Evolutionary conservation across 1,284 basidiomycete species (phyloP), one percentile per base, ranked within the genome.

Genomic region (Tremellales sp.): DNA sequence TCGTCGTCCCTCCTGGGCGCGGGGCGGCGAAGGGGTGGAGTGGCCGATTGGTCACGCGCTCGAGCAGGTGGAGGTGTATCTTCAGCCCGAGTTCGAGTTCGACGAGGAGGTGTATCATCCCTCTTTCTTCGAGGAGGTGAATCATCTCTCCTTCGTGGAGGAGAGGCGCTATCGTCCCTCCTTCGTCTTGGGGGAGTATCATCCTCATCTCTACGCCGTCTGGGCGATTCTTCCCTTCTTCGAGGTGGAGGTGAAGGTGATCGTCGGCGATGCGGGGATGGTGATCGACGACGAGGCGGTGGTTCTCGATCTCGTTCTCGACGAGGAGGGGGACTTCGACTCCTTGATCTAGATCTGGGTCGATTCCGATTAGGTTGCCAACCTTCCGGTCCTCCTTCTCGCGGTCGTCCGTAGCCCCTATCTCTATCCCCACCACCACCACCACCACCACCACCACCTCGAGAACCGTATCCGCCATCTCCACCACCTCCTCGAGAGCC

Each of bases 401-500:
- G 8, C 50, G 39, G 12, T 43, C 33, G 19, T 45, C 49, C 12
- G 40, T 40, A 33, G 10, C 54, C 29, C 37, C 45, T 33, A 42
- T 19, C 44, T 33, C 52, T 40, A 22, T 41, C 31, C 29, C 51
- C 29, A 36, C 47, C 46, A 40, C 51, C 27, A 21, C 37, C 39
- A 4, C 46, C 13, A 31, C 43, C 37, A 39, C 39, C 42, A 13
- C 44, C 43, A 12, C 42, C 26, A 8, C 40, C 37, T 31, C 53
- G 36, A n/a, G n/a, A n/a, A 35, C 45, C 33, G 25, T 36, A 40
- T 4, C 47, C 46, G 12, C 42, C 26, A 15, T 35, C 42, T 24
- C 49, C 41, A 37, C 41, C 45, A n/a, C 58, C 36, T 26, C 44
- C 41, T 5, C 54, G 57, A 39, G 56, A 58, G 3, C 58, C 61